Conservation (phyloP, 1,139 yeast species). For the Protomyces inundatus region DNA sequence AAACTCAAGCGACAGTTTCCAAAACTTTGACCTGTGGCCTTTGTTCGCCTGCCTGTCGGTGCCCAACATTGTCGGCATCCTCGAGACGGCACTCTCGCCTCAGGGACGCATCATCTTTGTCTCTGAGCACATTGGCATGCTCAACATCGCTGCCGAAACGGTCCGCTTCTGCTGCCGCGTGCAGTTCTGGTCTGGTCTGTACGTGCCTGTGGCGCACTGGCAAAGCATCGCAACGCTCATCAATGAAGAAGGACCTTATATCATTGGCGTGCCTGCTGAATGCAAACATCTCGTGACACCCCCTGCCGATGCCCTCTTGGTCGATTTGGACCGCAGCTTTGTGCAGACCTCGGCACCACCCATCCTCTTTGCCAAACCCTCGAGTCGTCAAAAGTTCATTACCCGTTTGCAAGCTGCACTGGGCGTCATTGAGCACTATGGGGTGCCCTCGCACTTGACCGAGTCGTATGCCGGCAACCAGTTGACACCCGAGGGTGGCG, state of each 20-base stretch:
- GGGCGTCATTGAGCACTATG: not conserved
- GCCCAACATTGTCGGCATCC: conserved; percentile 18
- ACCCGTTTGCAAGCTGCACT: conserved; percentile 1
- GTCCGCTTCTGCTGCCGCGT: conserved; percentile 15
- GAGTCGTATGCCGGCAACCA: conserved; percentile 13
- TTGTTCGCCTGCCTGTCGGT: conserved; percentile 20
- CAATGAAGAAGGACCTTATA: conserved; percentile 23
- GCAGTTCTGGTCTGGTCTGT: conserved; percentile 20
- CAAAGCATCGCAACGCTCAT: not conserved
- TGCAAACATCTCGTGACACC: conserved; percentile 17
- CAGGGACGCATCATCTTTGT: conserved; percentile 21
- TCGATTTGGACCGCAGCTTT: conserved; percentile 18
- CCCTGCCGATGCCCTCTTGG: conserved; percentile 20
- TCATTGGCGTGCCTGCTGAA: conserved; percentile 16
- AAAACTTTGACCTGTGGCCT: conserved; percentile 26
- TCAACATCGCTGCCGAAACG: conserved; percentile 22
- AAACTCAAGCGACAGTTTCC: conserved; percentile 6
- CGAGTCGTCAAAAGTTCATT: conserved; percentile 19
- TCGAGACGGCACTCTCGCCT: conserved; percentile 20
- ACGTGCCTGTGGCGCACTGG: conserved; percentile 24
- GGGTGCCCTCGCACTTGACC: conserved; percentile 17
- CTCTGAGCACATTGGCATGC: conserved; percentile 13
- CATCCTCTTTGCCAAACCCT: conserved; percentile 10
- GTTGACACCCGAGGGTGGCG: conserved; percentile 21
- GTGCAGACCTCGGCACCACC: conserved; percentile 21